Evolutionary conservation across 2,329 filamentous ascomycete genomes (phyloP).

Genomic region (Cladophialophora immunda): DNA sequence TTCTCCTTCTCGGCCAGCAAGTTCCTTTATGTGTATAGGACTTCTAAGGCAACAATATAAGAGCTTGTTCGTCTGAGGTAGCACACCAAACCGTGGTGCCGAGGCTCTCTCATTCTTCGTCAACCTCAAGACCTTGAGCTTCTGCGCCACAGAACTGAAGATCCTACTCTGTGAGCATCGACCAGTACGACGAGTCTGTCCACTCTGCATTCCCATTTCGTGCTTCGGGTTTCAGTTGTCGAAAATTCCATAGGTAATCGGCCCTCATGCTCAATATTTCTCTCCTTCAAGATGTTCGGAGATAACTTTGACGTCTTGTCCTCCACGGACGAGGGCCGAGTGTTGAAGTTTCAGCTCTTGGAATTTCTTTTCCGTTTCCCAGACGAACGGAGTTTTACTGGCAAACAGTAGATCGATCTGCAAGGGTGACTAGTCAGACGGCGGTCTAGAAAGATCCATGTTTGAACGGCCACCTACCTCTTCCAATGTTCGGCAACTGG

Average conservation of each 20-base stretch:
- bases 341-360: neutral
- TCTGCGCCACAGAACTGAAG: no score
- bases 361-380: conserved; percentile 69
- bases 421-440: neutral
- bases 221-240: neutral
- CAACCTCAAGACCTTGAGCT: no score
- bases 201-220: neutral
- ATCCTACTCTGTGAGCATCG: no score
- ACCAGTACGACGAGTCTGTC: no score
- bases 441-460: neutral
- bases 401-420: conserved; percentile 78
- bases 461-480: conserved; percentile 43
- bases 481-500: conserved; percentile 75
- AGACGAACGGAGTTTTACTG: conserved; percentile 72
- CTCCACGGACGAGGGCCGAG: conserved; percentile 3
- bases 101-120: no score
- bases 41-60: no score
- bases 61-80: no score
- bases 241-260: neutral
- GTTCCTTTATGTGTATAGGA: no score
- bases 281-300: neutral
- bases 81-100: no score
- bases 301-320: neutral
- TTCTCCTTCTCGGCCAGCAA: no score
- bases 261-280: neutral